Conservation (phyloP, 2,329 filamentous ascomycete species). For the Phyllosticta capitalensis region DNA sequence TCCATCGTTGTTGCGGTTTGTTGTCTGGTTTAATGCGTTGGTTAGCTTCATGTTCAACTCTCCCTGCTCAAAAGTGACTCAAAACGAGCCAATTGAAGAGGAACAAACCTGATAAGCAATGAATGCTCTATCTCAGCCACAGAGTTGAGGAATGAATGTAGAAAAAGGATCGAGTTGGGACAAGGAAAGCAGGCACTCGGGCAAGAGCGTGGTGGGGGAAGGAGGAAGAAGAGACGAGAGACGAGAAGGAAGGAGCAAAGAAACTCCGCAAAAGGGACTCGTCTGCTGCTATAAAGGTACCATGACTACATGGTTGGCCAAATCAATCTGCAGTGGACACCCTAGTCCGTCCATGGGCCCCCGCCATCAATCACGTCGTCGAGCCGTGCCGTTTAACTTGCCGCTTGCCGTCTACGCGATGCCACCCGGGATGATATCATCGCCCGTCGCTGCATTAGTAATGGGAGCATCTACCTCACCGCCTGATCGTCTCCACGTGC, state of each 20-base stretch:
- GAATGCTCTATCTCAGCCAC: too few species aligned
- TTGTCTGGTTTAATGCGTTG: background rate
- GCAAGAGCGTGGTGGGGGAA: too few species aligned
- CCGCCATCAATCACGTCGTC: background rate
- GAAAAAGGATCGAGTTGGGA: too few species aligned
- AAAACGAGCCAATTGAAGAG: too few species aligned
- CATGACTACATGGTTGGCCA: too few species aligned
- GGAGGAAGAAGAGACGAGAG: background rate
- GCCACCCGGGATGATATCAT: background rate
- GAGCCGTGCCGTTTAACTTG: background rate
- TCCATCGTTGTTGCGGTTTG: constrained; percentile 23
- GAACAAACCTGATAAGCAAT: too few species aligned
- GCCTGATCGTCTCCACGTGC: too few species aligned
- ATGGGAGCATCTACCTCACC: background rate
- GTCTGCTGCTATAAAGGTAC: too few species aligned
- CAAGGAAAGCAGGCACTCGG: too few species aligned
- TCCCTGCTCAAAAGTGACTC: background rate
- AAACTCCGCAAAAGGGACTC: background rate
- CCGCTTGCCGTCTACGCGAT: background rate
- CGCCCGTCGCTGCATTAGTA: background rate
- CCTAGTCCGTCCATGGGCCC: background rate
- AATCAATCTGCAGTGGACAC: too few species aligned
- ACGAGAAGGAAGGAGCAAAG: background rate
- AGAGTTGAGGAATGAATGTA: too few species aligned
- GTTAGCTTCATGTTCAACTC: background rate